Evolutionary conservation across 371 early-diverging fungal species (phyloP).

Genomic region (Saksenaea oblongispora): DNA sequence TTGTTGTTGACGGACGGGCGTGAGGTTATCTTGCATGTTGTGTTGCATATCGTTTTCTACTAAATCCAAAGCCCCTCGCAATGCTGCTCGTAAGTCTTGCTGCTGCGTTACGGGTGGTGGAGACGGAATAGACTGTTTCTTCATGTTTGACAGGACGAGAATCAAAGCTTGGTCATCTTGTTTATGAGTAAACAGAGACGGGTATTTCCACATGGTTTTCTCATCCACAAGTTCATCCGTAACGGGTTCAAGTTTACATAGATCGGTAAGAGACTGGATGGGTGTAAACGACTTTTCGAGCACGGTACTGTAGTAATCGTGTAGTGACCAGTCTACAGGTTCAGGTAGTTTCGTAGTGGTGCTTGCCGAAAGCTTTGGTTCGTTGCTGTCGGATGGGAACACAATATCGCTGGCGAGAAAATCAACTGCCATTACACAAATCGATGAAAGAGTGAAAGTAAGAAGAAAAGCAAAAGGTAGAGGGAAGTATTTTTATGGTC

Average conservation of each 20-base stretch:
- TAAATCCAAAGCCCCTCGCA: constrained; percentile 28
- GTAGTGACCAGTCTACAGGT: constrained; percentile 38
- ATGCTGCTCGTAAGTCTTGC: constrained; percentile 24
- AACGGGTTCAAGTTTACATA: constrained; percentile 11
- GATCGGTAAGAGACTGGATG: constrained; percentile 20
- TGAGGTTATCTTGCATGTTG: constrained; percentile 16
- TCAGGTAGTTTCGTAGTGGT: constrained; percentile 37
- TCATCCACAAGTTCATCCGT: not conserved
- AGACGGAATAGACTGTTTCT: not conserved
- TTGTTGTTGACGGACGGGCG: constrained; percentile 1
- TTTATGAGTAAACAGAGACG: constrained; percentile 13
- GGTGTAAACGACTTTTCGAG: constrained; percentile 28
- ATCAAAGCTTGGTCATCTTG: constrained; percentile 12
- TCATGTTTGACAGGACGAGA: constrained; percentile 6
- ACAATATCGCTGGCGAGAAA: constrained; percentile 40
- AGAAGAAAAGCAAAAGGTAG: constrained; percentile 8
- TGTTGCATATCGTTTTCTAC: constrained; percentile 32
- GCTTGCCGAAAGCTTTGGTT: constrained; percentile 38
- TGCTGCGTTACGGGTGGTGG: constrained; percentile 7
- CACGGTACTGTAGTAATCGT: constrained; percentile 38
- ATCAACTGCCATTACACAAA: constrained; percentile 14
- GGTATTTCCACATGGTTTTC: constrained; percentile 2
- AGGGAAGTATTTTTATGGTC: not conserved
- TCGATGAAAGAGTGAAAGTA: constrained; percentile 2
- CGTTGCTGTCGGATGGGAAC: constrained; percentile 42